Evolutionary conservation across 805 yeast species (phyloP), one percentile per base, ranked within the genome.

Genomic region (Hanseniaspora clermontiae): DNA sequence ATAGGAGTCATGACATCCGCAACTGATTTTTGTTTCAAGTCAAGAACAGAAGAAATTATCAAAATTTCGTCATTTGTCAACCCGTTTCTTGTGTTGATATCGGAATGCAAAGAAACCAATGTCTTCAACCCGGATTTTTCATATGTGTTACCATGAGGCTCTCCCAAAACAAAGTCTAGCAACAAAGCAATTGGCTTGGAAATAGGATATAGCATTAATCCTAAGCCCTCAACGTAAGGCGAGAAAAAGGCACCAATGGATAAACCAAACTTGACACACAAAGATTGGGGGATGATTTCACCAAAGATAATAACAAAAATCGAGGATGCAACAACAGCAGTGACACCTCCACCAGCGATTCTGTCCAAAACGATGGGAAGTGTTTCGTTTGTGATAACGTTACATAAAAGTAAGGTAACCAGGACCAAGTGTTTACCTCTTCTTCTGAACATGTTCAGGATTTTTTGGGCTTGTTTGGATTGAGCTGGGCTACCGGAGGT

Each of bases 391-490:
- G 97, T 90, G 66, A 90, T 87, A 49, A 90, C 97, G 64, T 90
- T 90, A 7, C 88, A 80, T 36, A 90, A 68, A 58, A 91, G 75
- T 59, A 91, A 71, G 1, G 98, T 91, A 37, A 91, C 97, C 43
- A 91, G 77, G 17, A 91, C 89, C 96, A 97, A 90, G 70, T 91
- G 98, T 68, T 91, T 91, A 58, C 97, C 97, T 57, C 81, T 74
- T 42, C 83, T 79, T 55, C 91, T 78, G 27, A 56, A 50, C 61
- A 91, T 74, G 19, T 72, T 66, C 58, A 91, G 76, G 34, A 91
- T 97, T 61, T 78, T 82, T 20, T 72, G 68, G 12, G 97, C 93
- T 61, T 81, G 76, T 52, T 71, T 75, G 39, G 83, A 77, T 67
- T 91, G 97, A 6, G 65, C 61, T 1, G 75, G 68, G 14, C 83